Conservation (phyloP, 148 eudicot genomes). For the Pouteria glomerata region DNA sequence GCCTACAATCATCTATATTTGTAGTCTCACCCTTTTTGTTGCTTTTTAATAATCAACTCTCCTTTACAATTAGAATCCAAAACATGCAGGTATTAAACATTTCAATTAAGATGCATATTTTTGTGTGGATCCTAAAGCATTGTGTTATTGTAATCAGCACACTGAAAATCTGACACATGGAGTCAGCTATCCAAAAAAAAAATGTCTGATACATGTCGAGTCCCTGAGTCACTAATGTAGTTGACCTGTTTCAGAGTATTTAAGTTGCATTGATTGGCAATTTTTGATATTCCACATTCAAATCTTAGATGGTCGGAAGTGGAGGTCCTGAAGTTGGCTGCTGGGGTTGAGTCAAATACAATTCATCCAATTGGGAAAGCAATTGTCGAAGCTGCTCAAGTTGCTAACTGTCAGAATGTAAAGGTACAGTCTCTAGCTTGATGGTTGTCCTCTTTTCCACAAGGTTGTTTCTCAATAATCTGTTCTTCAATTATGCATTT, state of each 20-base stretch:
- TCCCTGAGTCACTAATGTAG: background rate
- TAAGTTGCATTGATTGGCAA: background rate
- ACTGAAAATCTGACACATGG: too few relatives aligned
- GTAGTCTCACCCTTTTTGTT: background rate
- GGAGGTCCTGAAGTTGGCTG: conserved; percentile 74
- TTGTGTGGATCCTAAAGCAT: background rate
- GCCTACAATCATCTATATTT: background rate
- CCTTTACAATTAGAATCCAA: background rate
- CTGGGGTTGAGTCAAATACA: conserved; percentile 89
- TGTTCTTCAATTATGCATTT: background rate
- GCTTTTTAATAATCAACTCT: background rate
- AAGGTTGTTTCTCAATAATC: background rate
- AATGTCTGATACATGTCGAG: background rate
- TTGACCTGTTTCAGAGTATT: background rate
- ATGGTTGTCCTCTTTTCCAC: background rate
- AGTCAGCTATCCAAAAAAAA: too few relatives aligned
- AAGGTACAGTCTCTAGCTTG: conserved; percentile 28
- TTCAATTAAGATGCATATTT: background rate
- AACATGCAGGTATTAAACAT: background rate
- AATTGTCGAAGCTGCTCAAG: conserved; percentile 77
- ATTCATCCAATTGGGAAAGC: conserved; percentile 98
- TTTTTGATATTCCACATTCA: conserved; percentile 8
- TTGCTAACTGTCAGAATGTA: conserved; percentile 39
- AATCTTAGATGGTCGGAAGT: conserved; percentile 42
- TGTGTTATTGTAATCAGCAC: background rate